Percentiles rank a stretch among this genome's conserved stretches.
phyloP scores from a whole-genome alignment of 768 basidiomycete species.

The Lentinula edodes region DNA sequence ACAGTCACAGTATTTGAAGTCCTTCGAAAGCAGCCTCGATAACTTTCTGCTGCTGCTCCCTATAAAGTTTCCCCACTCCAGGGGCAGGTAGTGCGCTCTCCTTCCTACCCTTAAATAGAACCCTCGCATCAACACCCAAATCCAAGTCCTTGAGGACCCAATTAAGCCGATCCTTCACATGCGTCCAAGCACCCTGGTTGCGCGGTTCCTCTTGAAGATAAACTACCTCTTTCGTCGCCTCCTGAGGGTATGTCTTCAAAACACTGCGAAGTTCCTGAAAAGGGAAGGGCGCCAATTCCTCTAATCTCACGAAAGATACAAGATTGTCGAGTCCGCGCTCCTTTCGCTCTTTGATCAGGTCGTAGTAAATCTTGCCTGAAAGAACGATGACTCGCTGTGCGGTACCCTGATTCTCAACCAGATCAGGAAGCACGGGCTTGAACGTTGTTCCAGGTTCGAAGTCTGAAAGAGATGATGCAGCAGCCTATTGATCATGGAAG shows the following conservation, averaged over 20 bases:
- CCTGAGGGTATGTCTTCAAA: constrained; percentile 40
- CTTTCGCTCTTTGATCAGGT: constrained; percentile 67
- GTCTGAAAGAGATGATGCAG: constrained; percentile 62
- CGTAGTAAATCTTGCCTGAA: constrained; percentile 86
- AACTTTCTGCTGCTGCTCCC: constrained; percentile 56
- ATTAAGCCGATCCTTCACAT: constrained; percentile 55
- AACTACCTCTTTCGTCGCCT: constrained; percentile 27
- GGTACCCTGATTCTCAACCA: constrained; percentile 24
- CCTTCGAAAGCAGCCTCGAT: constrained; percentile 50
- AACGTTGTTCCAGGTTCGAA: constrained; percentile 57
- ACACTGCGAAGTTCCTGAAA: constrained; percentile 45
- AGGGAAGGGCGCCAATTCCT: constrained; percentile 89
- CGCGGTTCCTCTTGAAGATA: constrained; percentile 88
- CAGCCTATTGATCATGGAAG: constrained; percentile 44
- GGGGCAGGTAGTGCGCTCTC: constrained; percentile 75
- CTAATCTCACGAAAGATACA: constrained; percentile 71
- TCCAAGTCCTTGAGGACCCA: constrained; percentile 39
- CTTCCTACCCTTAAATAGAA: constrained; percentile 61
- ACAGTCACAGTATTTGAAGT: constrained; percentile 18
- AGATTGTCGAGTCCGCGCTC: constrained; percentile 37
- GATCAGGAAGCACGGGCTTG: constrained; percentile 62
- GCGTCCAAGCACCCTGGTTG: constrained; percentile 80
- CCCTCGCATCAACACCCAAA: constrained; percentile 16
- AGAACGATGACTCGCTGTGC: constrained; percentile 68
- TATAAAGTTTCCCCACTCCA: constrained; percentile 67